Percentiles rank a stretch among this genome's conserved stretches.
Evolutionary conservation across 495 filamentous ascomycete genomes (phyloP).

Genomic region (Penicillium argentinense): DNA sequence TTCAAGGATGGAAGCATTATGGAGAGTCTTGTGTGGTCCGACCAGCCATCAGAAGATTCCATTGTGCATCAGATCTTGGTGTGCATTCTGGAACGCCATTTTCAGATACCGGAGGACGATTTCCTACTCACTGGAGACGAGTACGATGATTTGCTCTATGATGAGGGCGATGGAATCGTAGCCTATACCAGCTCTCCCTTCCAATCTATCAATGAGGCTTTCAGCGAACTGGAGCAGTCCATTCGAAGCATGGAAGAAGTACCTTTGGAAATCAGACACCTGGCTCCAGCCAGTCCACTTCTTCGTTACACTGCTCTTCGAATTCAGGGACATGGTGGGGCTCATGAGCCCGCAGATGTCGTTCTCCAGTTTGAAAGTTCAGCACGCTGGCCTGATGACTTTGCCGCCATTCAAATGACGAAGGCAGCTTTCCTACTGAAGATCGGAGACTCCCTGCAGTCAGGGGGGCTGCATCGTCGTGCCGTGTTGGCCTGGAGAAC

Average conservation of each 20-base stretch:
- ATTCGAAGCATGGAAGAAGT: slow-evolving; percentile 73
- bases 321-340: slow-evolving; percentile 32
- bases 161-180: slow-evolving; percentile 35
- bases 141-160: slow-evolving; percentile 56
- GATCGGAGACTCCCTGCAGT: slow-evolving; percentile 69
- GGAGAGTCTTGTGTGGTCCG: slow-evolving; percentile 78
- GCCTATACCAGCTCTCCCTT: slow-evolving; percentile 50
- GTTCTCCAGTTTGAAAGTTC: slow-evolving; percentile 92
- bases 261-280: slow-evolving; percentile 75
- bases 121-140: slow-evolving; percentile 62
- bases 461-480: slow-evolving; percentile 50
- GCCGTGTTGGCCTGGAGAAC: slow-evolving; percentile 80
- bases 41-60: slow-evolving; percentile 54
- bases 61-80: slow-evolving; percentile 78
- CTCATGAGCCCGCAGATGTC: slow-evolving; percentile 57
- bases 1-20: slow-evolving; percentile 57
- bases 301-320: slow-evolving; percentile 70
- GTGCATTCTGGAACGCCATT: slow-evolving; percentile 68
- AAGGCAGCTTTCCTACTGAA: slow-evolving; percentile 90
- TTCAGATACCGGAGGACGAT: slow-evolving; percentile 50
- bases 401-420: slow-evolving; percentile 85
- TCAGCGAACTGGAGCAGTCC: slow-evolving; percentile 68
- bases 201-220: slow-evolving; percentile 57
- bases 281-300: slow-evolving; percentile 67
- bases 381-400: slow-evolving; percentile 87